Percentiles rank a stretch among this genome's conserved stretches.
Evolutionary conservation across 306 rosid genomes (phyloP).

Genomic region (Luffa aegyptiaca): DNA sequence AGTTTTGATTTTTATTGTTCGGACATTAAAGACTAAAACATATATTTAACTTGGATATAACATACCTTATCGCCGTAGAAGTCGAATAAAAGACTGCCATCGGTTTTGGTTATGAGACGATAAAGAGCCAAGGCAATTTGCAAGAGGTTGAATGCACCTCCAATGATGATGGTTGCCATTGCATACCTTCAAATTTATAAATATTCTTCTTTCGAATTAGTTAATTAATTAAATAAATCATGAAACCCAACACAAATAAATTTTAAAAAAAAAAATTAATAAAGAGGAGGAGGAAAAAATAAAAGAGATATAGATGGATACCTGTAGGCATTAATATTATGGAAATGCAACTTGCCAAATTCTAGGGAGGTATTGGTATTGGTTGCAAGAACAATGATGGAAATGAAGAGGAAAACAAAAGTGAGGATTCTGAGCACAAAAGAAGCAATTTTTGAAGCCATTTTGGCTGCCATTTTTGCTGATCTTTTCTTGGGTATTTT

Average conservation of each 20-base stretch:
- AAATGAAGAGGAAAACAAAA: conserved; percentile 11
- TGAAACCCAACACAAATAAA: background rate
- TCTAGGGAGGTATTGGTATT: background rate
- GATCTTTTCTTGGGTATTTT: background rate
- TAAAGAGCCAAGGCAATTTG: conserved; percentile 7
- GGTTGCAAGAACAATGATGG: conserved; percentile 11
- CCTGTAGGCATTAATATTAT: conserved; percentile 5
- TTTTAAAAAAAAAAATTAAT: too few relatives aligned
- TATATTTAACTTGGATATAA: background rate
- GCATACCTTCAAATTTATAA: conserved; percentile 2
- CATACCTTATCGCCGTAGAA: conserved; percentile 20
- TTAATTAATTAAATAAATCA: background rate
- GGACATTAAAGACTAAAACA: background rate
- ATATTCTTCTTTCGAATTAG: background rate
- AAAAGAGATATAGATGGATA: background rate
- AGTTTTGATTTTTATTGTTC: too few relatives aligned
- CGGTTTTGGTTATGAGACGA: background rate
- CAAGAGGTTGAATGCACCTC: conserved; percentile 10
- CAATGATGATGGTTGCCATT: conserved; percentile 6
- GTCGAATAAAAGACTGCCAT: background rate
- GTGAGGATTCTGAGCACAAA: conserved; percentile 13
- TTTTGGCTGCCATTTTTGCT: conserved; percentile 1
- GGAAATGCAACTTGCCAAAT: background rate
- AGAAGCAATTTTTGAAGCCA: conserved; percentile 1
- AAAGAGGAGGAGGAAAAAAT: background rate